Conservation (phyloP, 164 flowering plant genomes). For the Sextonia rubra region DNA sequence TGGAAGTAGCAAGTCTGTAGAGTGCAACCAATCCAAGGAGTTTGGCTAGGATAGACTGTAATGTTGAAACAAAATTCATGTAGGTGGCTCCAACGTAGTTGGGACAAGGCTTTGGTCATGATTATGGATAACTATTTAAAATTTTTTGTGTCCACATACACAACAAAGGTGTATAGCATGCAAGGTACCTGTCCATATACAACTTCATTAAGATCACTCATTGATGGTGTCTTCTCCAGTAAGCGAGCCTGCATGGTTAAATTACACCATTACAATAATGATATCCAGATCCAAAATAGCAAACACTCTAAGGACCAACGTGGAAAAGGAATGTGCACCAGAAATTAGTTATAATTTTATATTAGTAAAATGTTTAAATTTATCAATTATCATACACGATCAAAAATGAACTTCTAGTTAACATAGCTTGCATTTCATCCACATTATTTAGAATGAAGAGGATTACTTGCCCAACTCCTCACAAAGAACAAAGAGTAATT, state of each 20-base stretch:
- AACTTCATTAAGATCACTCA: constrained; percentile 84
- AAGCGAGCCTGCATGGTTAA: constrained; percentile 52
- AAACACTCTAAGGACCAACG: not conserved
- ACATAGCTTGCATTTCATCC: not conserved
- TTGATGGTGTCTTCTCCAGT: constrained; percentile 82
- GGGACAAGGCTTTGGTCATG: too few species aligned
- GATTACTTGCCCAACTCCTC: not conserved
- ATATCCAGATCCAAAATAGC: not conserved
- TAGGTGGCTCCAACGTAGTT: too few species aligned
- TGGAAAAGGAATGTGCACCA: not conserved
- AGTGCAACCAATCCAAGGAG: too few species aligned
- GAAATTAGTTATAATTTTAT: not conserved
- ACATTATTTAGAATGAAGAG: not conserved
- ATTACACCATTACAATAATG: not conserved
- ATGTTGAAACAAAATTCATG: too few species aligned
- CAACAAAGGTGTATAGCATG: too few species aligned
- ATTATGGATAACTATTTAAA: too few species aligned
- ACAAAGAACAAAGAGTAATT: not conserved
- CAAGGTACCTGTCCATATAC: constrained; percentile 87
- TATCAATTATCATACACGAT: too few species aligned
- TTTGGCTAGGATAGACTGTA: too few species aligned
- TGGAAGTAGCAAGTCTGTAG: too few species aligned
- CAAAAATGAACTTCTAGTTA: not conserved
- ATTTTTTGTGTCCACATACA: too few species aligned
- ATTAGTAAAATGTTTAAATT: too few species aligned